Evolutionary conservation across 306 rosid genomes (phyloP).

Genomic region (Coriaria nepalensis): DNA sequence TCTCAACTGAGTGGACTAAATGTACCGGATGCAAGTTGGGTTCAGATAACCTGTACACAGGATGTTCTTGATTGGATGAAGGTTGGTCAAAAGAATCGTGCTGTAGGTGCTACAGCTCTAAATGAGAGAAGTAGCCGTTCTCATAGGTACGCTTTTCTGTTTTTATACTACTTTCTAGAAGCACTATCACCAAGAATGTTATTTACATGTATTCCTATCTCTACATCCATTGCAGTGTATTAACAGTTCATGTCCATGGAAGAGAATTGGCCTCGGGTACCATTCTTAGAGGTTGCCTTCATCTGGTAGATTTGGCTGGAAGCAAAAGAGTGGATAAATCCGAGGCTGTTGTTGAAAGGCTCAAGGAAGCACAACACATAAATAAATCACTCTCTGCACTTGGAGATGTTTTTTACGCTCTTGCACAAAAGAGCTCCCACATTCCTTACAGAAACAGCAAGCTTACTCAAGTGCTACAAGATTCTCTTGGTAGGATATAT

Average conservation of each 20-base stretch:
- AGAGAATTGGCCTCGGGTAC: slow-evolving; percentile 60
- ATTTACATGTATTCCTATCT: slow-evolving; percentile 9
- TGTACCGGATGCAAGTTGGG: slow-evolving; percentile 89
- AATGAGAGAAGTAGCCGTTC: slow-evolving; percentile 95
- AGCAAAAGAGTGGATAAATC: slow-evolving; percentile 96
- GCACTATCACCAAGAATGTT: neutral
- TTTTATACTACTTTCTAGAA: slow-evolving; percentile 3
- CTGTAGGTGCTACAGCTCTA: slow-evolving; percentile 92
- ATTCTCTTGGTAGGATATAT: slow-evolving; percentile 59
- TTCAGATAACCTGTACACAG: slow-evolving; percentile 72
- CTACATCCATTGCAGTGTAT: slow-evolving; percentile 44
- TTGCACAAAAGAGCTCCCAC: slow-evolving; percentile 86
- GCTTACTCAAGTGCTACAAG: slow-evolving; percentile 92
- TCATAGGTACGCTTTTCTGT: slow-evolving; percentile 42
- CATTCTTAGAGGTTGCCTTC: slow-evolving; percentile 77
- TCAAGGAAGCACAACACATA: slow-evolving; percentile 93
- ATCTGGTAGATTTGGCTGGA: slow-evolving; percentile 96
- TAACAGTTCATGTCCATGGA: slow-evolving; percentile 85
- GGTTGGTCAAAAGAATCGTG: slow-evolving; percentile 81
- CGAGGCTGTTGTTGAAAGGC: slow-evolving; percentile 92
- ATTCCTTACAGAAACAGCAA: slow-evolving; percentile 96
- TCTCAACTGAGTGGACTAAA: slow-evolving; percentile 91
- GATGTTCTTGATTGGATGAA: slow-evolving; percentile 86
- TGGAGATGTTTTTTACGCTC: slow-evolving; percentile 90
- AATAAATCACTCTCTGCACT: slow-evolving; percentile 94